Conservation (phyloP, 495 filamentous ascomycete genomes). For the Daldinia vernicosa region DNA sequence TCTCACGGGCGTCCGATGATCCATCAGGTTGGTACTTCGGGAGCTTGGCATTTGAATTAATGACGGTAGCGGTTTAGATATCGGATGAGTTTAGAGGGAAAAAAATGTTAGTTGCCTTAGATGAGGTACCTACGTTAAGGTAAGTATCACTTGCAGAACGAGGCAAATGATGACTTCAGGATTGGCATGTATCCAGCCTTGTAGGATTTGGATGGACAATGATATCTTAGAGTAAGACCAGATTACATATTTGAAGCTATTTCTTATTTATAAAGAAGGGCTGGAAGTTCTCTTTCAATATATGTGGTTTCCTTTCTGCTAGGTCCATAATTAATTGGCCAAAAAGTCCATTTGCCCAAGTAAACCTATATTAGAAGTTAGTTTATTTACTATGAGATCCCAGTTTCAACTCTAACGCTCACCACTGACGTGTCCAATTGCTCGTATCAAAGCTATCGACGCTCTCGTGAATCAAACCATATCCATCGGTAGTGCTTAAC, state of each 20-base stretch:
- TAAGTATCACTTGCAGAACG: too few species aligned
- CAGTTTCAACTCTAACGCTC: neutral
- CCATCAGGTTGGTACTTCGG: too few species aligned
- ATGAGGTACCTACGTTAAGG: too few species aligned
- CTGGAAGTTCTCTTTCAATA: slow-evolving; percentile 54
- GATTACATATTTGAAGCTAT: neutral
- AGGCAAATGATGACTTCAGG: too few species aligned
- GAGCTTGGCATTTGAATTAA: too few species aligned
- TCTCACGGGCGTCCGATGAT: too few species aligned
- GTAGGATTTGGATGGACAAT: too few species aligned
- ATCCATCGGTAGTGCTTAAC: slow-evolving; percentile 62
- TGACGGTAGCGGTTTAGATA: too few species aligned
- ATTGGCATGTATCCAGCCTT: too few species aligned
- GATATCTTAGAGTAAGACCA: too few species aligned
- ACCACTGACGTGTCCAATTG: slow-evolving; percentile 69
- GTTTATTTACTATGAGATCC: neutral
- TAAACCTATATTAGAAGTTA: slow-evolving; percentile 60
- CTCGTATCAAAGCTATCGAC: slow-evolving; percentile 60
- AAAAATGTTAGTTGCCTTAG: too few species aligned
- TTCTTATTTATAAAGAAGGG: slow-evolving; percentile 30
- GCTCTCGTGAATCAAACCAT: slow-evolving; percentile 70
- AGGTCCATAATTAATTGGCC: slow-evolving; percentile 72
- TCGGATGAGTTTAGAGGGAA: too few species aligned
- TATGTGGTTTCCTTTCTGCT: slow-evolving; percentile 50
- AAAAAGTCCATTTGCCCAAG: slow-evolving; percentile 75